Percentiles rank a stretch among this genome's conserved stretches.
Conservation (phyloP, 73 alveolate genomes). For the Urostyla sp. region DNA sequence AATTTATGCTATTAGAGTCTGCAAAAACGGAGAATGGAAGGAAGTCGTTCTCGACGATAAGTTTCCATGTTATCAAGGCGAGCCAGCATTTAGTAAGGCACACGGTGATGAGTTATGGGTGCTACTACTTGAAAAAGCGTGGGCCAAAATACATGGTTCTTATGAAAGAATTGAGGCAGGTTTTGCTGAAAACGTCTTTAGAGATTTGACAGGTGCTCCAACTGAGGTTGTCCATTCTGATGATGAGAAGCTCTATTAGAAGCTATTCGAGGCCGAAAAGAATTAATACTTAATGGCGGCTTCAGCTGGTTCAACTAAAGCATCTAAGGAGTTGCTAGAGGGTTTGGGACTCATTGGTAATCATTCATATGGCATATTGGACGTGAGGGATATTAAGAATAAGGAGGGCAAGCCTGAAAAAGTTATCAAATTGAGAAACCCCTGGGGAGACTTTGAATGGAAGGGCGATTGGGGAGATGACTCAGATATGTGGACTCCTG, state of each 20-base stretch:
- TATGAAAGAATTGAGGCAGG: constrained; percentile 94
- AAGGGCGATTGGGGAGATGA: constrained; percentile 97
- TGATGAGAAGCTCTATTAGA: constrained; percentile 82
- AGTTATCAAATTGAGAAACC: constrained; percentile 93
- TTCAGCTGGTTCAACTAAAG: constrained; percentile 88
- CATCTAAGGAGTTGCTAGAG: constrained; percentile 80
- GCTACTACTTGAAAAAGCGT: constrained; percentile 91
- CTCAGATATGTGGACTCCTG: constrained; percentile 93
- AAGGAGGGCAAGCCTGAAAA: constrained; percentile 58
- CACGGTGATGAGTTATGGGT: constrained; percentile 93
- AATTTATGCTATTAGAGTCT: constrained; percentile 55
- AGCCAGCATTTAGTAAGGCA: constrained; percentile 85
- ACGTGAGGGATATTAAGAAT: constrained; percentile 74
- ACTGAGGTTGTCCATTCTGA: constrained; percentile 85
- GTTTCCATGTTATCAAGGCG: constrained; percentile 85
- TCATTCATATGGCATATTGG: constrained; percentile 94
- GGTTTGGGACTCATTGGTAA: constrained; percentile 91
- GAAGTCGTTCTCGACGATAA: constrained; percentile 79
- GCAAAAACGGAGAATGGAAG: constrained; percentile 82
- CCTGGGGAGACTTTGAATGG: constrained; percentile 98
- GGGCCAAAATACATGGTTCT: constrained; percentile 94
- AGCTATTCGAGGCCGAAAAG: constrained; percentile 73
- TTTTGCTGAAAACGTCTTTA: constrained; percentile 85
- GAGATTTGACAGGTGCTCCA: constrained; percentile 97
- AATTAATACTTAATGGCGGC: constrained; percentile 84